Base-by-base conservation (phyloP, 805 yeast genomes). In the Ogataea haglerorum region DNA sequence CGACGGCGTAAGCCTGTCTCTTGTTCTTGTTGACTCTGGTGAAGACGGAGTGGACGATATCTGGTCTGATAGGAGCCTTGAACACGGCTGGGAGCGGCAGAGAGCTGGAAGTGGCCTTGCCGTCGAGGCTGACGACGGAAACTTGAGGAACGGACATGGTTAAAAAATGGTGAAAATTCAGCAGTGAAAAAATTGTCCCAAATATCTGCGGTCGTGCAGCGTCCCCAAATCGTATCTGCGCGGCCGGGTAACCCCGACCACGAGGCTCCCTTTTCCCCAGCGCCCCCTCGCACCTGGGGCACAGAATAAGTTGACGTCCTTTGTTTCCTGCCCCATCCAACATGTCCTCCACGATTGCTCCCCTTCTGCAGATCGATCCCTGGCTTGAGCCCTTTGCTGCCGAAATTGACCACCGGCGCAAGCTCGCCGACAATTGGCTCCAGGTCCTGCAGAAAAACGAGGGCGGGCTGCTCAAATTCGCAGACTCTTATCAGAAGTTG, bases 1-100 rank as follows among this genome's bases (percentile, higher is more conserved):
- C 84, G 64, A 93, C 99, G 71, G 99, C 96, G 85, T 93, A 93
- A 75, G 99, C 97, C 80, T 93, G 99, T 78, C 99, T 89, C 89
- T 91, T 91, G 96, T 93, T 93, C 93, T 93, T 93, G 95, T 90
- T 90, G 64, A 93, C 88, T 70, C 90, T 85, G 71, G 90, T 86
- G 85, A 89, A 93, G 64, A 93, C 99, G 70, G 96, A 76, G 89
- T 90, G 99, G 70, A 93, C 97, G 68, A 93, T 79, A 72, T 93
- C 99, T 69, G 96, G 91, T 82, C 99, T 90, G 81, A 93, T 95
- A 73, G 99, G 99, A 69, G 99, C 96, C 75, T 88, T 73, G 86
- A 93, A 93, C 68, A 93, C 97, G 67, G 96, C 95, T 78, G 99
- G 99, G 67, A 93, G 80, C 64, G 95, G 87, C 61, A 90, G 73